Evolutionary conservation across 139 green algal genomes (phyloP), one percentile per base, ranked within the genome.

Genomic region (Deuterostichococcus epilithicus): DNA sequence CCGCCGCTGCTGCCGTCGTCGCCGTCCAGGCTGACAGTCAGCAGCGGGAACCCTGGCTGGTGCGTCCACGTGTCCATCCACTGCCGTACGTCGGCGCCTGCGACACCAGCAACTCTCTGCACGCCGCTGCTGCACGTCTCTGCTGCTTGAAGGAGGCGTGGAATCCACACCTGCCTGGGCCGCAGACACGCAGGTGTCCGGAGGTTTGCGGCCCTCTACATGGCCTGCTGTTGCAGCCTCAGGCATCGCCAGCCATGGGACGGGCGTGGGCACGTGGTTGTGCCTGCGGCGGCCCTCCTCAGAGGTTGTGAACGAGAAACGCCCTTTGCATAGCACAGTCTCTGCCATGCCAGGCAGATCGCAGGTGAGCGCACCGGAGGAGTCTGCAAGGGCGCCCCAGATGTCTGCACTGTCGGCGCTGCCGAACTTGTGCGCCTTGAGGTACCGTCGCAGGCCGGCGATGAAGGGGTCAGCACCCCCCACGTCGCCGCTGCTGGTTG

Each of bases 21-120:
- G 0, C 35, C 44, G 58, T 75, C 80, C 34, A 82, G 28, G 32
- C 58, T 70, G 3, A 80, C 78, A 25, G 35, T 77, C 0, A 91
- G 38, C 6, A 90, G 52, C 1, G 87, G 87, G 72, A 82, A 87
- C 33, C 87, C 87, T 23, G 80, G 36, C 39, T 78, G 72, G 39
- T 88, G 86, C 0, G 78, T 88, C 86, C 86, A 90, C 25, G 33
- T 13, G 34, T 83, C 36, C 81, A 86, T 87, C 60, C 72, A 75
- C 23, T 39, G 23, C 23, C 32, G 3, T 32, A 85, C 65, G 35
- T 67, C 23, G 36, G 58, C 30, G 18, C 52, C 52, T 63, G 76
- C 52, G 28, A 5, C 42, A 52, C 42, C 8, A 52, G 42, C 42
- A 52, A 13, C 13, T 8, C 42, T 23, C 42, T 52, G 8, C n/a